Evolutionary conservation across 2,329 filamentous ascomycete genomes (phyloP), one percentile per base, ranked within the genome.

Genomic region (Aspergillus sp.): DNA sequence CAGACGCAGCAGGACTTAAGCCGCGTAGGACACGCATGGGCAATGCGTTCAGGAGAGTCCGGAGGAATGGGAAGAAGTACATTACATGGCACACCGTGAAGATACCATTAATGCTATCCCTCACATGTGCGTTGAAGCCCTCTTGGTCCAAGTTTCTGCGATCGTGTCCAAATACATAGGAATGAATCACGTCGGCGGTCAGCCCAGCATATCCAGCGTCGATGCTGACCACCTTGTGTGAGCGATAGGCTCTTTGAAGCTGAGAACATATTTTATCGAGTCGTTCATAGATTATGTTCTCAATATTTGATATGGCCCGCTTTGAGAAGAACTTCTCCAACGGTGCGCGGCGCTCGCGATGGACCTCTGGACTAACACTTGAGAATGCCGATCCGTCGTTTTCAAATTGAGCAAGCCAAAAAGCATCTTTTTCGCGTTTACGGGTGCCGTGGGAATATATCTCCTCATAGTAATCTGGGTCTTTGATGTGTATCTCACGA

Each of bases 161-260:
- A 43, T 63, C 58, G 43, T 59, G 53, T 1, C 60, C 64, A 45
- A 68, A 71, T 1, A 55, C 57, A 48, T 70, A 71, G 41, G 68
- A 59, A 19, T 61, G 54, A 37, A 71, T 66, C 10, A 70, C 54
- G 44, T 72, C 67, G 22, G 62, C 60, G 1, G 68, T 65, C 42
- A 68, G 41, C 1, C 58, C 65, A 12, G 53, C 47, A 42, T 57
- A 52, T 4, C 51, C 54, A 12, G 59, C 52, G 53, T 54, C 53
- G 30, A 64, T 10, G 49, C 53, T 48, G 52, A 61, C 27, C 17
- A 52, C 38, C 13, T 41, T 47, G 30, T 57, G 46, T 1, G 48
- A 44, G 5, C 48, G 3, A 30, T 46, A 48, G 0, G 52, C 53
- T 13, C 45, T 42, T 12, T 46, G 20, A 15, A 60, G 13, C 52